These are phyloP conservation scores for Lathyrus aphaca DNA, from an alignment of 306 rosid species.

Conservation along the genomic window DNA sequence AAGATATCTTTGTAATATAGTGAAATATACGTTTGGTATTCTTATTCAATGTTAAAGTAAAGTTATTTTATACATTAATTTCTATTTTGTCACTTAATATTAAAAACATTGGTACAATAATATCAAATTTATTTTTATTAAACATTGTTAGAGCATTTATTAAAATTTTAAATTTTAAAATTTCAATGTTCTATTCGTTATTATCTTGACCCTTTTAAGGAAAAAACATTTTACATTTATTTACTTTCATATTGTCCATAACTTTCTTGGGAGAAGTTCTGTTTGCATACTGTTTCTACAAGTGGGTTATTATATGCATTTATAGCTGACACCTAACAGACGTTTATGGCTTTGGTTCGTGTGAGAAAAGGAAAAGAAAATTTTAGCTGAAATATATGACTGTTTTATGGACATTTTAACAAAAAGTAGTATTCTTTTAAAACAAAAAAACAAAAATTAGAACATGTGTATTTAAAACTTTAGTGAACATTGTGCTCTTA, in stretches of 20 bases:
- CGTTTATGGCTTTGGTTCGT: constrained; percentile 11
- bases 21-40: too few species aligned
- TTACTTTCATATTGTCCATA: constrained; percentile 8
- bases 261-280: constrained; percentile 36
- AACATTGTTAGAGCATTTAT: too few species aligned
- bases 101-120: too few species aligned
- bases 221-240: not conserved
- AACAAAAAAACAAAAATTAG: too few species aligned
- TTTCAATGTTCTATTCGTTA: not conserved
- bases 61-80: too few species aligned
- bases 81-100: too few species aligned
- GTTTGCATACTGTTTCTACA: constrained; percentile 8
- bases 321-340: constrained; percentile 20
- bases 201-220: not conserved
- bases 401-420: not conserved
- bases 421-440: too few species aligned
- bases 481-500: too few species aligned
- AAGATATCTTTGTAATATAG: too few species aligned
- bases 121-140: too few species aligned
- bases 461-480: too few species aligned
- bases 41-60: too few species aligned
- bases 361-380: constrained; percentile 4
- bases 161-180: not conserved
- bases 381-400: not conserved
- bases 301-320: constrained; percentile 29